phyloP scores from a whole-genome alignment of 2,329 filamentous ascomycete species.

The Stemphylium lycopersici region DNA sequence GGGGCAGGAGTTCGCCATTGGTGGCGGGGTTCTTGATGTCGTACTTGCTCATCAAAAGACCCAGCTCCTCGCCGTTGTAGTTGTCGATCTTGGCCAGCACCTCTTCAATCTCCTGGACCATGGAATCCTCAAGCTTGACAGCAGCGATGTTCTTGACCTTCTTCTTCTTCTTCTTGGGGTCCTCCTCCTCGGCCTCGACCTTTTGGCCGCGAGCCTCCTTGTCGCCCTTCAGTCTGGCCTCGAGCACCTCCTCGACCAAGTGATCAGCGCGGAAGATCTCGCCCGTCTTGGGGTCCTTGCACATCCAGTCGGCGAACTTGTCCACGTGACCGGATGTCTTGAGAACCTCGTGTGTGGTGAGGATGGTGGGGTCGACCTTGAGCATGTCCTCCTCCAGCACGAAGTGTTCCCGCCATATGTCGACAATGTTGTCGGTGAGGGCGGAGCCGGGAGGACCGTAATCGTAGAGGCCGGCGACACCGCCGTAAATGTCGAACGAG shows the following conservation, averaged over 20 bases:
- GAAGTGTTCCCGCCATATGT: slow-evolving; percentile 92
- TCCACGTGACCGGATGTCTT: slow-evolving; percentile 95
- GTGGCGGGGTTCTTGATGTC: slow-evolving; percentile 88
- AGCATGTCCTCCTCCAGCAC: slow-evolving; percentile 94
- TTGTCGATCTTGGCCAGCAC: slow-evolving; percentile 93
- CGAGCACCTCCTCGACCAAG: slow-evolving; percentile 92
- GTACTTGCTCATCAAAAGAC: slow-evolving; percentile 83
- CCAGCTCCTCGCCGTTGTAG: slow-evolving; percentile 85
- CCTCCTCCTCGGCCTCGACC: slow-evolving; percentile 75
- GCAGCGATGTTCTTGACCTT: slow-evolving; percentile 66
- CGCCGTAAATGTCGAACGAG: slow-evolving; percentile 92
- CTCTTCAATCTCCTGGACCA: slow-evolving; percentile 90
- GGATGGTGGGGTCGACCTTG: slow-evolving; percentile 89
- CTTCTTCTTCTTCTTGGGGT: slow-evolving; percentile 88
- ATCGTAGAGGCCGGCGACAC: slow-evolving; percentile 87
- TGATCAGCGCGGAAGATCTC: slow-evolving; percentile 97
- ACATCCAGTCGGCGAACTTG: slow-evolving; percentile 99
- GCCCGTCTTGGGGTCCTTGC: slow-evolving; percentile 96
- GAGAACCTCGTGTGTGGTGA: slow-evolving; percentile 91
- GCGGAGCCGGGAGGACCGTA: slow-evolving; percentile 89
- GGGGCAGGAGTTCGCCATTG: slow-evolving; percentile 75
- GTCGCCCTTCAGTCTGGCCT: slow-evolving; percentile 84
- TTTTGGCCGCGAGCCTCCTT: slow-evolving; percentile 89
- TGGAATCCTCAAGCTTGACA: slow-evolving; percentile 83
- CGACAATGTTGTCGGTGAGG: slow-evolving; percentile 85